Evolutionary conservation across 2,329 filamentous ascomycete species (phyloP), one percentile per base, ranked within the genome.

Genomic region (Ophiosphaerella herpotricha): DNA sequence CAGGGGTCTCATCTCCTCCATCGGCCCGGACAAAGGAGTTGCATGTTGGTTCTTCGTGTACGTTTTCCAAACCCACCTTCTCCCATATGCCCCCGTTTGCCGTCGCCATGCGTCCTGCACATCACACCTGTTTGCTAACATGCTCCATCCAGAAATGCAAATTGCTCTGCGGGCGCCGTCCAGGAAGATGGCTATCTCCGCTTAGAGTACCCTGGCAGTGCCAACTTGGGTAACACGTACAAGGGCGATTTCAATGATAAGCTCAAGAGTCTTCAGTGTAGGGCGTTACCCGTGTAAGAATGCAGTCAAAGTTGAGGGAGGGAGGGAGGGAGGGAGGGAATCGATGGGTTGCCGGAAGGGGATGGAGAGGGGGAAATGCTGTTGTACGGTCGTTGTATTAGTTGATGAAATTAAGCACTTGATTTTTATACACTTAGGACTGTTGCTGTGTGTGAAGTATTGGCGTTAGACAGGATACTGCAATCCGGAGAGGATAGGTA

Each of bases 41-140:
- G 43, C 39, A 3, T 72, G 68, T 41, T 50, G 50, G 1, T 69
- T 70, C 34, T 72, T 59, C 50, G 61, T 57, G 68, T 69, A 56
- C 3, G 63, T 58, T 14, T 42, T 7, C 18, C 29, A 43, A 18
- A 39, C 21, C 16, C 16, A 21, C 13, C 44, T 21, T 21, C 4
- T 21, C 18, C 18, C 3, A 21, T 21, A 21, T 21, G 18, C 18
- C 18, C 16, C 16, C 16, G 16, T 18, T 18, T 18, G 16, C 3
- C 16, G 16, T 18, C 16, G 16, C 16, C 16, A 18, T 18, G 18
- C 4, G 2, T 21, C 4, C 18, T 21, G 18, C 4, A 18, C 16
- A 21, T 21, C 18, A 21, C 18, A 21, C 18, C 18, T 4, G 18
- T 4, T n/a, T 32, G 41, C 21, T 36, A 16, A 18, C 5, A 9